Base-by-base conservation (phyloP, 176 grass and related monocot genomes). In the Aegilops sharonensis region DNA sequence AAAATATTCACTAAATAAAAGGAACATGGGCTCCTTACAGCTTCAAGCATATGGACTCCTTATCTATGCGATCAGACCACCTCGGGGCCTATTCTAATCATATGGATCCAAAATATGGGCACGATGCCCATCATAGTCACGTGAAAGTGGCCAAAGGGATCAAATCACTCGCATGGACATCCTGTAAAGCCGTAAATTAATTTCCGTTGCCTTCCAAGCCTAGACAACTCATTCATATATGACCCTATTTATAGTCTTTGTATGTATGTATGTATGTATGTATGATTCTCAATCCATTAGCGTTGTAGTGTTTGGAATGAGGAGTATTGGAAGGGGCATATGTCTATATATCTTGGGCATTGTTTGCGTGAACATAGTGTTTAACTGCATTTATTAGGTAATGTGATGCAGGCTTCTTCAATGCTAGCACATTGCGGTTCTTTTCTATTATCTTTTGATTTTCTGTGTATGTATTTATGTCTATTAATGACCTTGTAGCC, bases 31-130 rank as follows among this genome's bases (percentile, higher is more conserved):
- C 45, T 45, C 42, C 42, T 9, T 45, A 11, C 3, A 11, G 42
- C 2, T 45, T 11, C 42, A 11, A 45, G 42, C 42, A 45, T 11
- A 11, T 11, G 42, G 42, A 45, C 42, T 45, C 42, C 10, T 45
- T 45, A 0, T 45, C 2, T 45, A 3, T 1, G 42, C 10, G 1
- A 3, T 11, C 0, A 11, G 11, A 1, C 0, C 1, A 47, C 11
- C 13, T 13, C 11, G 45, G 12, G 11, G 12, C 3, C 1, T 11
- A 1, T 4, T 47, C 45, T 47, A 47, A 47, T 47, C 11, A 47
- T 47, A 1, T 13, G 11, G 45, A 13, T 47, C 3, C 13, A 47
- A 47, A 47, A 13, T 13, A 47, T 47, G 11, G 45, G 1, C 3
- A 1, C 45, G 3, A 4, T 47, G 45, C 45, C 11, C 45, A 13